Base-by-base conservation (phyloP, 2,329 filamentous ascomycete species). In the Aspergillus neoniger region DNA sequence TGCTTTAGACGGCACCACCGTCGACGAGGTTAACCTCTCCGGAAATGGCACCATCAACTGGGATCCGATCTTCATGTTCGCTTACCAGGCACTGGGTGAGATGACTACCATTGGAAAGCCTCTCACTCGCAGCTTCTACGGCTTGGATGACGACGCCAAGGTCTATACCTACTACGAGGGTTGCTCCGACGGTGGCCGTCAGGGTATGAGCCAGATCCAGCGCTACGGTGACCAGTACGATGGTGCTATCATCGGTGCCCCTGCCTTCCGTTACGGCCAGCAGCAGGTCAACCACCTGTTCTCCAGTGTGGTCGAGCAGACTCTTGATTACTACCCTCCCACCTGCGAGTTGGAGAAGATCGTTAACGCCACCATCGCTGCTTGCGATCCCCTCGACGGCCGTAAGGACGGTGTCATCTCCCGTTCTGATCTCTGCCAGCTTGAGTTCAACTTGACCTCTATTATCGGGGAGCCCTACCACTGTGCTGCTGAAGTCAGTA, bases 381-480 rank as follows among this genome's bases (percentile, higher is more conserved):
- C 79, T 21, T 87, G 84, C 50, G 84, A 87, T 61, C 71, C 77
- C 7, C 73, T 87, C 3, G 85, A 86, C 55, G 84, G 85, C 2
- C 75, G 76, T 38, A 77, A 74, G 0, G 84, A 86, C 57, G 83
- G 84, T 9, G 81, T 86, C 5, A 76, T 86, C 44, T 73, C 79
- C 6, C 76, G 81, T 8, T 77, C 77, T 0, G 80, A 83, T 55
- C 74, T 83, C 4, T 83, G 80, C 74, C 75, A 74, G 57, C 62
- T 81, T 6, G 66, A 79, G 21, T 81, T 80, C 68, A 77, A 85
- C 65, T 62, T 82, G 36, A 79, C 70, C 55, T 71, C 75, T 6
- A 79, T 76, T 36, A 72, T 85, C 56, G 83, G 83, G 7, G 62
- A 74, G 55, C 52, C 78, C 2, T 86, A 79, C 69, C 78, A 67